Percentiles rank a stretch among this genome's conserved stretches.
phyloP scores from a whole-genome alignment of 2,329 filamentous ascomycete species.

The Sclerotinia nivalis region DNA sequence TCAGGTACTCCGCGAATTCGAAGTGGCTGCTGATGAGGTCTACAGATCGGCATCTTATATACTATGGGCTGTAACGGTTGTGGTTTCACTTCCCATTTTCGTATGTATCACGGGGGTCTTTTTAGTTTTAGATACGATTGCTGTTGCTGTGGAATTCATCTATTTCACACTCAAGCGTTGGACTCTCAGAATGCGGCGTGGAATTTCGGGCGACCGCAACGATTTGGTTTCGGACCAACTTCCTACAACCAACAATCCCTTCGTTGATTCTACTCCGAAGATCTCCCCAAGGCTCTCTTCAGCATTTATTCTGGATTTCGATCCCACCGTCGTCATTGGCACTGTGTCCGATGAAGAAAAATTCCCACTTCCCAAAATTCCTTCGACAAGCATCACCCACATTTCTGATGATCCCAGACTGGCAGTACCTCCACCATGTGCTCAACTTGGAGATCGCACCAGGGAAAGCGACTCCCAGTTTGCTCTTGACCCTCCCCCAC shows the following conservation, averaged over 20 bases:
- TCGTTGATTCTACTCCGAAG: accelerated
- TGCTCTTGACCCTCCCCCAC: background rate
- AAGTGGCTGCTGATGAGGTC: too few relatives aligned
- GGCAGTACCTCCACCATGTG: background rate
- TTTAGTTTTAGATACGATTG: background rate
- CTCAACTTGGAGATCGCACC: background rate
- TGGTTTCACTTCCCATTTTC: background rate
- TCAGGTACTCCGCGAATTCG: background rate
- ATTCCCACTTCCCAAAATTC: background rate
- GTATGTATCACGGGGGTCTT: background rate
- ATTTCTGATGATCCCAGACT: too few relatives aligned
- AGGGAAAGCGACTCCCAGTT: background rate
- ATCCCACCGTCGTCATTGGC: accelerated
- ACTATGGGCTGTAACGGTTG: too few relatives aligned
- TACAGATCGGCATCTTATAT: too few relatives aligned
- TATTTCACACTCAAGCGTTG: background rate
- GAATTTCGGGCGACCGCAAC: background rate
- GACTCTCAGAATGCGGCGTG: background rate
- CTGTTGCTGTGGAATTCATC: background rate
- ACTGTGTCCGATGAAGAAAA: too few relatives aligned
- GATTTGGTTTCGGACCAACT: background rate
- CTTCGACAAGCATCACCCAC: background rate
- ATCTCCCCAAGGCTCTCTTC: too few relatives aligned
- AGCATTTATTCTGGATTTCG: background rate
- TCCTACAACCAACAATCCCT: background rate